Percentiles rank a stretch among this genome's conserved stretches.
These are phyloP conservation scores for Musa acuminata DNA, from an alignment of 176 grass and related monocot genomes.

Conservation along the genomic window DNA sequence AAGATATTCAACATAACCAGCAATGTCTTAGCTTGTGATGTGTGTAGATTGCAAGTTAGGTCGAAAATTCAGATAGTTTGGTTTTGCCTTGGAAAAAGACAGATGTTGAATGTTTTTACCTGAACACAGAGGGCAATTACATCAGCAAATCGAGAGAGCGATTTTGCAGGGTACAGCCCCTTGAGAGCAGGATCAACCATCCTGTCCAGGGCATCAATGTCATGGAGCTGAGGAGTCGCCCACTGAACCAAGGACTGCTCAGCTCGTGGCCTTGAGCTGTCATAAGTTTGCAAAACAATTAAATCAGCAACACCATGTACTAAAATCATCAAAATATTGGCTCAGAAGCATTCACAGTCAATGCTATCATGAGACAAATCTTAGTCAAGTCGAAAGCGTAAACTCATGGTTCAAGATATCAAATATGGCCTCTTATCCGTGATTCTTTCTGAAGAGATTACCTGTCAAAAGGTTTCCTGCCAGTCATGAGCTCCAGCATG, in stretches of 20 bases:
- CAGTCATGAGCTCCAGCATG: conserved; percentile 88
- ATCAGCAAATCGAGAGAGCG: conserved; percentile 79
- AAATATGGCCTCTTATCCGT: not conserved
- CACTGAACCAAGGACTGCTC: conserved; percentile 64
- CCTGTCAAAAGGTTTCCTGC: conserved; percentile 79
- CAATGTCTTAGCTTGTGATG: not conserved
- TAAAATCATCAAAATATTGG: not conserved
- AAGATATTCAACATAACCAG: not conserved
- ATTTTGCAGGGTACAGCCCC: conserved; percentile 68
- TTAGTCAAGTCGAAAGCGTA: not conserved
- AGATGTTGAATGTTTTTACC: conserved; percentile 25
- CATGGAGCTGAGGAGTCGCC: conserved; percentile 69
- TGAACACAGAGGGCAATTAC: conserved; percentile 75
- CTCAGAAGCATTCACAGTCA: not conserved
- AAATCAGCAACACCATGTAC: conserved; percentile 6
- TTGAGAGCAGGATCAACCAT: conserved; percentile 78
- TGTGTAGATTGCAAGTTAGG: too few species aligned
- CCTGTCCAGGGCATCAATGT: conserved; percentile 64
- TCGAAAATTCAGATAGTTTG: too few species aligned
- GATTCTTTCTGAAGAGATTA: conserved; percentile 9
- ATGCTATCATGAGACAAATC: not conserved
- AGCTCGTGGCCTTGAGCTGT: conserved; percentile 53
- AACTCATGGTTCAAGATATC: not conserved
- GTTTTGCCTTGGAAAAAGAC: not conserved
- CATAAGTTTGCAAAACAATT: conserved; percentile 22